Evolutionary conservation across 371 early-diverging fungal genomes (phyloP).

Genomic region (Mucor circinelloides): DNA sequence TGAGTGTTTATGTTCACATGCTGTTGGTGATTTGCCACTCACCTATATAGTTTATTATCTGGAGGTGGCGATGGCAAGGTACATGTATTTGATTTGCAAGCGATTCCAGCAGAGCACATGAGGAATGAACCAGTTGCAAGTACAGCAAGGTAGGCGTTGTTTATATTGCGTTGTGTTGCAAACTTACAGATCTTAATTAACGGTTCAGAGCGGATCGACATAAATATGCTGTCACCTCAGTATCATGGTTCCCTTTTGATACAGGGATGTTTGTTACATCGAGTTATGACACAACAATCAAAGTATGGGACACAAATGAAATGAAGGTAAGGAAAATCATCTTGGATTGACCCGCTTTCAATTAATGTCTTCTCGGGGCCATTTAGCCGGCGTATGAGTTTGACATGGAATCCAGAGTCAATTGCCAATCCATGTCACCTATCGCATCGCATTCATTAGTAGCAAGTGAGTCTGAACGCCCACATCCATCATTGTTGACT

Average conservation of each 20-base stretch:
- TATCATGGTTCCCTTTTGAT: slow-evolving; percentile 87
- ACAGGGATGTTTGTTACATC: slow-evolving; percentile 85
- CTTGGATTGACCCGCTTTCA: not conserved
- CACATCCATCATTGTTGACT: slow-evolving; percentile 1
- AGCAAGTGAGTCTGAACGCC: slow-evolving; percentile 59
- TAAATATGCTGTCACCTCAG: slow-evolving; percentile 67
- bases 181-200: not conserved
- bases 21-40: not conserved
- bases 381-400: slow-evolving; percentile 30
- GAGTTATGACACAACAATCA: slow-evolving; percentile 78
- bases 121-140: slow-evolving; percentile 51
- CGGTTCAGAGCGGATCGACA: slow-evolving; percentile 55
- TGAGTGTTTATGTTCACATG: slow-evolving; percentile 23
- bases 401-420: slow-evolving; percentile 65
- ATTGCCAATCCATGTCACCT: slow-evolving; percentile 73
- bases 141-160: slow-evolving; percentile 40
- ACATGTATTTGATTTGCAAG: slow-evolving; percentile 72
- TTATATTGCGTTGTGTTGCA: not conserved
- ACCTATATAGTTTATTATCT: slow-evolving; percentile 56
- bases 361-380: not conserved
- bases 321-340: slow-evolving; percentile 53
- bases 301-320: slow-evolving; percentile 85
- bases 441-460: slow-evolving; percentile 78
- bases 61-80: slow-evolving; percentile 72
- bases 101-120: slow-evolving; percentile 31